These are phyloP conservation scores for Ceratocystis ficicola DNA, from an alignment of 2,329 filamentous ascomycete species.

Conservation along the genomic window DNA sequence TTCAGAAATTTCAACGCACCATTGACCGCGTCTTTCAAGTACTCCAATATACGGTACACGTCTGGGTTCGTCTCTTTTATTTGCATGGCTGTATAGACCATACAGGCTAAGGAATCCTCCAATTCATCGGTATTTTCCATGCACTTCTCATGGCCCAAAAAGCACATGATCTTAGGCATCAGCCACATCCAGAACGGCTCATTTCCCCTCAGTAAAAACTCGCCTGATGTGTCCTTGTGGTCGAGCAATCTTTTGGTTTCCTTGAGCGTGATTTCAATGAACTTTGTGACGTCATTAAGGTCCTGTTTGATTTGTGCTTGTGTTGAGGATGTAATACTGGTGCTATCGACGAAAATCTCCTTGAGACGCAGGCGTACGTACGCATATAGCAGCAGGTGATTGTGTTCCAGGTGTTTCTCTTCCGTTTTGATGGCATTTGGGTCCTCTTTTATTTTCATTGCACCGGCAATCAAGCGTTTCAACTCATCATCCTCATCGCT, in stretches of 20 bases:
- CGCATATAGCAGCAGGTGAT: slow-evolving; percentile 75
- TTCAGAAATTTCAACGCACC: slow-evolving; percentile 13
- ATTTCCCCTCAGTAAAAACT: slow-evolving; percentile 40
- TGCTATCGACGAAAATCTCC: slow-evolving; percentile 36
- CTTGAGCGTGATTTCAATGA: slow-evolving; percentile 60
- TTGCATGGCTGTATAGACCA: slow-evolving; percentile 21
- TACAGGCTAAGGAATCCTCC: slow-evolving; percentile 20
- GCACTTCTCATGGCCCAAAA: slow-evolving; percentile 43
- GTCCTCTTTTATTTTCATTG: slow-evolving; percentile 43
- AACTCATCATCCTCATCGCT: slow-evolving; percentile 60
- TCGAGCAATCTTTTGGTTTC: slow-evolving; percentile 61
- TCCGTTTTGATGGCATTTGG: slow-evolving; percentile 44
- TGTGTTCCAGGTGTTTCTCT: slow-evolving; percentile 59
- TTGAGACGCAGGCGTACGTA: slow-evolving; percentile 70
- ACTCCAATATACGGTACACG: slow-evolving; percentile 20
- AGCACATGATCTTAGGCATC: slow-evolving; percentile 44
- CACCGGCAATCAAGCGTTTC: slow-evolving; percentile 51
- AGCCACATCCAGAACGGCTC: slow-evolving; percentile 56
- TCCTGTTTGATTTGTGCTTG: slow-evolving; percentile 27
- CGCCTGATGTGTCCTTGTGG: slow-evolving; percentile 32
- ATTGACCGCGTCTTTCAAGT: slow-evolving; percentile 22
- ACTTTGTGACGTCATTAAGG: slow-evolving; percentile 52
- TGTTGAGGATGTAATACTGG: background rate
- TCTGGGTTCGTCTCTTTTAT: slow-evolving; percentile 17
- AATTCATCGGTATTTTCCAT: slow-evolving; percentile 14